These are phyloP conservation scores for Botrytis cinerea DNA, from an alignment of 2,329 filamentous ascomycete species.

Conservation along the genomic window DNA sequence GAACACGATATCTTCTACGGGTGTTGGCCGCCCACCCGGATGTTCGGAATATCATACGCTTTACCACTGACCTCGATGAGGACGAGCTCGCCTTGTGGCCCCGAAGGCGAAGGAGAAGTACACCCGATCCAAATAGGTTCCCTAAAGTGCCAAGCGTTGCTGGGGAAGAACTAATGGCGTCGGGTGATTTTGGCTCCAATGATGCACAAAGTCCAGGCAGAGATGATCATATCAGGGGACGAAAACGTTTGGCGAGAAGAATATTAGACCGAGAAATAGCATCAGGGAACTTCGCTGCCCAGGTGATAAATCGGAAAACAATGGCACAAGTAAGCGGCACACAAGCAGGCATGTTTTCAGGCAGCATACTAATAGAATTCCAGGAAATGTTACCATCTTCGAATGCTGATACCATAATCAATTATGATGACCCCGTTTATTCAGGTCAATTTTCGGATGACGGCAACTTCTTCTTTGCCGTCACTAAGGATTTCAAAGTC, in stretches of 20 bases:
- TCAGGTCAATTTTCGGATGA: constrained; percentile 97
- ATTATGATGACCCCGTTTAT: constrained; percentile 84
- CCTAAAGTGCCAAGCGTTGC: constrained; percentile 82
- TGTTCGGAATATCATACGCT: constrained; percentile 17
- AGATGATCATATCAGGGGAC: constrained; percentile 38
- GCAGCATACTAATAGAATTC: not conserved
- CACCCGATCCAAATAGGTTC: constrained; percentile 61
- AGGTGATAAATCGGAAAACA: constrained; percentile 61
- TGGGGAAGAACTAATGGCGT: constrained; percentile 77
- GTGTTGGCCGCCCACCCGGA: constrained; percentile 31
- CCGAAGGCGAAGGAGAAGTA: constrained; percentile 48
- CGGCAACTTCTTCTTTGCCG: constrained; percentile 95
- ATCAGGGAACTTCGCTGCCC: constrained; percentile 60
- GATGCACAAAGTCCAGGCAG: constrained; percentile 48
- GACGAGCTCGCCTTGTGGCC: constrained; percentile 45
- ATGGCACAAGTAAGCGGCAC: constrained; percentile 62
- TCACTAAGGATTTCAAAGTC: constrained; percentile 88
- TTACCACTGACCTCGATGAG: constrained; percentile 32
- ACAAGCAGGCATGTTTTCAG: not conserved
- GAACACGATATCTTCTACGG: constrained; percentile 32
- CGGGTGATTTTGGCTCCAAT: constrained; percentile 75
- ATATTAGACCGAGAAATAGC: constrained; percentile 83
- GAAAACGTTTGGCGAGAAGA: constrained; percentile 64
- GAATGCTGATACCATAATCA: constrained; percentile 80
- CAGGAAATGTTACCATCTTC: constrained; percentile 76